A percentile compares a stretch with the other conserved stretches of the same genome.
These are phyloP conservation scores for Fusarium sp. DNA, from an alignment of 2,329 filamentous ascomycete species.

Conservation along the genomic window DNA sequence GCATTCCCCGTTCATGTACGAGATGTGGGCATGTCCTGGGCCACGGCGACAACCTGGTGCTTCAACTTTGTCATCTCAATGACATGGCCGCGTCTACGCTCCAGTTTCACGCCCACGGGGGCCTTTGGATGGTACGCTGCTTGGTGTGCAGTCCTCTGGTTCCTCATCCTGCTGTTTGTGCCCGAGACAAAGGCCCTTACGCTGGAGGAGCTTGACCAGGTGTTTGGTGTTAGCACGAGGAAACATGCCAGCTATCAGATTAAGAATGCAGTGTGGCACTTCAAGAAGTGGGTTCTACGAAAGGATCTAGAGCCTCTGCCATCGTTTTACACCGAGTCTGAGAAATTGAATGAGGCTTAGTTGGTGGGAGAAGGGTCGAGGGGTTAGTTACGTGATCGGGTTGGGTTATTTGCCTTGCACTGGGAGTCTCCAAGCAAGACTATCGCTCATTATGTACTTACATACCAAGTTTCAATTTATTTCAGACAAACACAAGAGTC, in stretches of 20 bases:
- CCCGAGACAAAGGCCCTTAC: conserved; percentile 22
- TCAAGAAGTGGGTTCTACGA: conserved; percentile 40
- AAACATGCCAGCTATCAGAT: conserved; percentile 44
- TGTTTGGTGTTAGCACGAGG: conserved; percentile 44
- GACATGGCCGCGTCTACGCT: conserved; percentile 2
- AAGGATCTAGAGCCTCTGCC: conserved; percentile 42
- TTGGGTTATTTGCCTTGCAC: not conserved
- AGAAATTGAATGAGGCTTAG: conserved; percentile 7
- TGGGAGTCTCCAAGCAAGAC: not conserved
- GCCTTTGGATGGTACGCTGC: not conserved
- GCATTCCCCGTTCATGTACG: conserved; percentile 1
- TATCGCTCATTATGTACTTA: not conserved
- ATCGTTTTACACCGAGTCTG: conserved; percentile 36
- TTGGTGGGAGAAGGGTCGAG: not conserved
- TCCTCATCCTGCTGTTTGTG: not conserved
- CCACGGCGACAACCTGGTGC: not conserved
- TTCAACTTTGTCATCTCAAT: conserved; percentile 12
- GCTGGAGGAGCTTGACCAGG: conserved; percentile 46
- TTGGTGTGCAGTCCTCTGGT: not conserved
- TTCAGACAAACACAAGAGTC: not conserved
- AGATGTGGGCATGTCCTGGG: conserved; percentile 5
- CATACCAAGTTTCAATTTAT: not conserved
- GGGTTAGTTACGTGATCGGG: not conserved
- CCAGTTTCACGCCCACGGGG: not conserved
- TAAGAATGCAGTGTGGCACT: conserved; percentile 43